Evolutionary conservation across 2,329 filamentous ascomycete species (phyloP).

Genomic region (Macrophomina tecta): DNA sequence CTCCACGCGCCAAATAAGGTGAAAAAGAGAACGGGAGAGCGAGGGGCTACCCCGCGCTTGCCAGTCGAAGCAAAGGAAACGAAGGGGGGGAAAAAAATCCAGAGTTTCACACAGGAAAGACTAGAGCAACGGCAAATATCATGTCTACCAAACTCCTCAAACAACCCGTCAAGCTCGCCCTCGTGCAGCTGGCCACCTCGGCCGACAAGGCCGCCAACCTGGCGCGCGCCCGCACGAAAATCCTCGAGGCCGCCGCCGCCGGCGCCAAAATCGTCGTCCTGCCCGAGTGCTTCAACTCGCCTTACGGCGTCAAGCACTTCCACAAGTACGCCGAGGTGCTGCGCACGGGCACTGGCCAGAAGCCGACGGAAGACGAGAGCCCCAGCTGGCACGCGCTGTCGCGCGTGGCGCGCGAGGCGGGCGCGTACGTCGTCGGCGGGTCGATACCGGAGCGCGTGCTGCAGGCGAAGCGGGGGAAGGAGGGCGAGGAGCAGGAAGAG

Average conservation of each 20-base stretch:
- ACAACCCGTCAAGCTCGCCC: conserved; percentile 46
- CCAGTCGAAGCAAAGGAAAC: neutral
- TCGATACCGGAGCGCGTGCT: conserved; percentile 85
- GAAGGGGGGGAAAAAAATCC: neutral
- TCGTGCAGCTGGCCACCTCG: conserved; percentile 56
- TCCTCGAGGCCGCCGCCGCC: conserved; percentile 74
- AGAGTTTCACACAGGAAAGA: neutral
- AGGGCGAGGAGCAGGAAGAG: neutral
- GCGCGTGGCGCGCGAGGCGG: conserved; percentile 76
- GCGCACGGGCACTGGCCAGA: conserved; percentile 63
- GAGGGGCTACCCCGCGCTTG: too few relatives aligned
- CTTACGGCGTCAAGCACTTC: conserved; percentile 92
- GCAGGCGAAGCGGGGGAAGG: neutral
- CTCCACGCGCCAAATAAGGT: neutral
- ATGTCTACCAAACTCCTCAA: conserved; percentile 37
- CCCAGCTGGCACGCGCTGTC: conserved; percentile 70
- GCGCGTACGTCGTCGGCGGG: conserved; percentile 84
- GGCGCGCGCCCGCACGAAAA: conserved; percentile 76
- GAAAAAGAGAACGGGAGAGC: too few relatives aligned
- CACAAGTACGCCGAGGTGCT: conserved; percentile 89
- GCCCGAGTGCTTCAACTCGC: conserved; percentile 98
- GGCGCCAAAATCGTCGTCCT: conserved; percentile 89
- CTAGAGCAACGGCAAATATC: neutral
- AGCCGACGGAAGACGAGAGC: conserved; percentile 54
- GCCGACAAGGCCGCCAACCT: conserved; percentile 88